Conservation (phyloP, 2,329 filamentous ascomycete species). For the Parascedosporium putredinis region DNA sequence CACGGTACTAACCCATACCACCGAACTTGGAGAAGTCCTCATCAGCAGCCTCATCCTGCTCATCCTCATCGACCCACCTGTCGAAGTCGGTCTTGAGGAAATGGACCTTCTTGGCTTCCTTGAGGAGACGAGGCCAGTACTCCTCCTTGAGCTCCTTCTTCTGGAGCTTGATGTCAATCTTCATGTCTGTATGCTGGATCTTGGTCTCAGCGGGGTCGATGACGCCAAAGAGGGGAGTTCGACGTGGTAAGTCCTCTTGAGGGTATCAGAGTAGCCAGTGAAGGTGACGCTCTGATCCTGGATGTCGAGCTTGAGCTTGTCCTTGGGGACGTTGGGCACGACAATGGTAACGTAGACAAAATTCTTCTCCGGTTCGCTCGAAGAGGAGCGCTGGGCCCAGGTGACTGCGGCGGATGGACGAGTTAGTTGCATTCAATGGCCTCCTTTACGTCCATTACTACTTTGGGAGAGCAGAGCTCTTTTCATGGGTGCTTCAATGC, state of each 20-base stretch:
- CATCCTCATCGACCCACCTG: conserved; percentile 98
- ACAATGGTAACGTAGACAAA: conserved; percentile 88
- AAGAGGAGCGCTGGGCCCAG: conserved; percentile 94
- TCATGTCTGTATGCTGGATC: conserved; percentile 78
- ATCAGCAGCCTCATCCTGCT: conserved; percentile 82
- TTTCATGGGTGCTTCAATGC: too few relatives aligned
- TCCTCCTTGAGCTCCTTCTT: conserved; percentile 95
- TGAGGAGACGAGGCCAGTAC: conserved; percentile 92
- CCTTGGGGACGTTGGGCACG: conserved; percentile 71
- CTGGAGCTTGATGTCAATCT: conserved; percentile 80
- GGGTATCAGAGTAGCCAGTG: conserved; percentile 69
- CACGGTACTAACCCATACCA: conserved; percentile 46
- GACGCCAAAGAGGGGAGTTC: conserved; percentile 78
- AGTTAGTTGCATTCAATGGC: not conserved
- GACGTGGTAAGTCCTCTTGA: conserved; percentile 80
- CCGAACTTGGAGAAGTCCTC: conserved; percentile 65
- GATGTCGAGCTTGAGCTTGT: conserved; percentile 72
- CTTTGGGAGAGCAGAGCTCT: too few relatives aligned
- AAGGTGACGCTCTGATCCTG: conserved; percentile 70
- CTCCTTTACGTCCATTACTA: not conserved
- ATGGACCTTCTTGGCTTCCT: conserved; percentile 81
- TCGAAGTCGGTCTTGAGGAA: conserved; percentile 99
- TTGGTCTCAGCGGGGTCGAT: conserved; percentile 80
- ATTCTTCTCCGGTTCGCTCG: conserved; percentile 73
- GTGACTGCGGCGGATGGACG: conserved; percentile 50